Evolutionary conservation across 257 asterid species (phyloP).

Genomic region (Nicotiana paniculata): DNA sequence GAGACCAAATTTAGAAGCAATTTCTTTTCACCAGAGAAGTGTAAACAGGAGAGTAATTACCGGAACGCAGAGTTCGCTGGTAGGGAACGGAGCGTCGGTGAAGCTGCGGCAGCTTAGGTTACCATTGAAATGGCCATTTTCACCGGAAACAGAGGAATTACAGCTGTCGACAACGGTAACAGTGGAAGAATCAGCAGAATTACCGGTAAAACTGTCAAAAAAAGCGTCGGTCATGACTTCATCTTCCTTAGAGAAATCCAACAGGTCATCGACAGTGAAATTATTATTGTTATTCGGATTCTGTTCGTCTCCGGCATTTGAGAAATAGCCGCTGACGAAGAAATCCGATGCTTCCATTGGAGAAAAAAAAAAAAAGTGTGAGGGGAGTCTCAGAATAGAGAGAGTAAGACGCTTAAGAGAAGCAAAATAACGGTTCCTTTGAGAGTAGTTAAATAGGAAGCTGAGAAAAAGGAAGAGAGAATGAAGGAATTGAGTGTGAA

Average conservation of each 20-base stretch:
- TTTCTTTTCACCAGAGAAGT: background rate
- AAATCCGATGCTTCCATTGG: constrained; percentile 37
- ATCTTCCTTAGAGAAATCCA: constrained; percentile 83
- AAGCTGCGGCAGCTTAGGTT: constrained; percentile 78
- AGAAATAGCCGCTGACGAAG: constrained; percentile 22
- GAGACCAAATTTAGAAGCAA: background rate
- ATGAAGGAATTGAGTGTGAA: constrained; percentile 23
- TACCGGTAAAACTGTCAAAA: constrained; percentile 50
- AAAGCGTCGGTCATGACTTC: constrained; percentile 78
- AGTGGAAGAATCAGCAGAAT: constrained; percentile 68
- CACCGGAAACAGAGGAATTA: constrained; percentile 71
- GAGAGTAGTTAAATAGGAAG: background rate
- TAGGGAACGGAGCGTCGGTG: constrained; percentile 59
- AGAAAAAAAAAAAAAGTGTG: background rate
- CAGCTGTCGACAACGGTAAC: constrained; percentile 76
- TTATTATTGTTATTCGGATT: constrained; percentile 1
- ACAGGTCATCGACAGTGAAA: constrained; percentile 74
- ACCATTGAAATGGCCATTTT: constrained; percentile 58
- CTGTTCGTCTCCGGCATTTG: constrained; percentile 15
- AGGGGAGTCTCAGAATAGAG: background rate
- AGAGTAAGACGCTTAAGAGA: constrained; percentile 9
- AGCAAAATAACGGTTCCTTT: constrained; percentile 26
- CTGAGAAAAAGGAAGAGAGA: constrained; percentile 21
- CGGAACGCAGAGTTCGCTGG: constrained; percentile 87
- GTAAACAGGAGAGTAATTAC: constrained; percentile 25